phyloP scores from a whole-genome alignment of 202 grass and related monocot species.

The Eragrostis tef region DNA sequence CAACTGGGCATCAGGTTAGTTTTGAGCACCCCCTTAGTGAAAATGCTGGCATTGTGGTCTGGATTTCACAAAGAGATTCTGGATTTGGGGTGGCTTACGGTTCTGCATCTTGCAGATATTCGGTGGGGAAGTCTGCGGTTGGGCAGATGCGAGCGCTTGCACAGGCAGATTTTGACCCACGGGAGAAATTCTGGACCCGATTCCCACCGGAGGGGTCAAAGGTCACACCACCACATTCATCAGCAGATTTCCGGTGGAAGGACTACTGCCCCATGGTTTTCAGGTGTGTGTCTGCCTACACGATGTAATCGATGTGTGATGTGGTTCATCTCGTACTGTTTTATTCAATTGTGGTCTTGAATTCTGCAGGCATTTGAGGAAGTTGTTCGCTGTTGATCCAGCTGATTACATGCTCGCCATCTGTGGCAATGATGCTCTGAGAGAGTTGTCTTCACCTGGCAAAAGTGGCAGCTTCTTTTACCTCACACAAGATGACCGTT shows the following conservation, averaged over 20 bases:
- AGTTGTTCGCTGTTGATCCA: slow-evolving; percentile 83
- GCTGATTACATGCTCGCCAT: slow-evolving; percentile 99
- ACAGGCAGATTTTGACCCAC: slow-evolving; percentile 67
- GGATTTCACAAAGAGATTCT: neutral
- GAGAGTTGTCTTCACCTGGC: slow-evolving; percentile 93
- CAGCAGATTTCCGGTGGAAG: slow-evolving; percentile 88
- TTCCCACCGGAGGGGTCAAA: slow-evolving; percentile 95
- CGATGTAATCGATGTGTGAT: neutral
- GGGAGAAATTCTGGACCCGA: slow-evolving; percentile 90
- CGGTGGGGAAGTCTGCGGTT: slow-evolving; percentile 74
- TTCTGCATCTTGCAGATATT: slow-evolving; percentile 66
- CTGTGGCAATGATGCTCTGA: slow-evolving; percentile 85
- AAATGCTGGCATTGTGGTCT: slow-evolving; percentile 33
- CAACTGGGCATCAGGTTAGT: slow-evolving; percentile 89
- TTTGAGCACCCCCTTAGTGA: neutral
- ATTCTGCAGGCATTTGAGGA: slow-evolving; percentile 88
- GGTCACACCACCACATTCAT: slow-evolving; percentile 82
- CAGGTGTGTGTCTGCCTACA: slow-evolving; percentile 57
- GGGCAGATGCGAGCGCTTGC: slow-evolving; percentile 64
- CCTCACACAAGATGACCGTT: slow-evolving; percentile 90
- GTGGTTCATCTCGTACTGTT: slow-evolving; percentile 22
- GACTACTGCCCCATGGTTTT: slow-evolving; percentile 98
- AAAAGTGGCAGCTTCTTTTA: slow-evolving; percentile 99
- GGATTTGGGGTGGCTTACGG: slow-evolving; percentile 37
- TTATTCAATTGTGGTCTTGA: slow-evolving; percentile 22